phyloP scores from a whole-genome alignment of 495 filamentous ascomycete species.

The Massariosphaeria phaeospora region DNA sequence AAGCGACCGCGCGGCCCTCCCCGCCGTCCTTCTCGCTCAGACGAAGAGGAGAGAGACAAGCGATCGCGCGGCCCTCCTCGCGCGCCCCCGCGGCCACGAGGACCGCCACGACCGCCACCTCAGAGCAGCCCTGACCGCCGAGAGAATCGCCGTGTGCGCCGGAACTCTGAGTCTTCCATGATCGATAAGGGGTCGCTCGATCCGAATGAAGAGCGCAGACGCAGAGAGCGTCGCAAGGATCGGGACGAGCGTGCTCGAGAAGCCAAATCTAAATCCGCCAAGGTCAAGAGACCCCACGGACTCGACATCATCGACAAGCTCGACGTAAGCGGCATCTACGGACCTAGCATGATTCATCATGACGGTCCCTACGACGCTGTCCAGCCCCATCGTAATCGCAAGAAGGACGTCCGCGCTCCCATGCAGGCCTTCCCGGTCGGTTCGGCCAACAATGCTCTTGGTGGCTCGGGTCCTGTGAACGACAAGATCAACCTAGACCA shows the following conservation, averaged over 20 bases:
- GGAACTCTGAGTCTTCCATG: constrained; percentile 92
- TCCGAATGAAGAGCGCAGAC: constrained; percentile 69
- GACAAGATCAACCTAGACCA: constrained; percentile 74
- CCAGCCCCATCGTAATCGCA: constrained; percentile 90
- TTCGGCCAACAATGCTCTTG: constrained; percentile 85
- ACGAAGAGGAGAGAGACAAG: constrained; percentile 36
- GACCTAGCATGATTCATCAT: constrained; percentile 94
- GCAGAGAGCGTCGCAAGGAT: constrained; percentile 69
- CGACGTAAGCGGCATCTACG: constrained; percentile 95
- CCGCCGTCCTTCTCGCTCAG: constrained; percentile 35
- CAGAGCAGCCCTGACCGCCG: constrained; percentile 46
- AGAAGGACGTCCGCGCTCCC: constrained; percentile 74
- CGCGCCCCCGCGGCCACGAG: constrained; percentile 34
- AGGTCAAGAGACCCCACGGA: constrained; percentile 53
- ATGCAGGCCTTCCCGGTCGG: constrained; percentile 95
- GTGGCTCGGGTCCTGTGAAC: constrained; percentile 81
- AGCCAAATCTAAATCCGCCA: constrained; percentile 44
- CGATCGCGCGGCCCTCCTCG: constrained; percentile 35
- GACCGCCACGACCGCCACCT: constrained; percentile 40
- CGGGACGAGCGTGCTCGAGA: constrained; percentile 56
- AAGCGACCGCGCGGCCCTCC: constrained; percentile 35
- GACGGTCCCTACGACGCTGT: constrained; percentile 98
- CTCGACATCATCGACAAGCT: constrained; percentile 96
- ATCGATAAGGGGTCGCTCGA: constrained; percentile 60
- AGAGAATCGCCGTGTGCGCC: constrained; percentile 56